phyloP scores from a whole-genome alignment of 2,329 filamentous ascomycete genomes.

The Alternaria ethzedia region DNA sequence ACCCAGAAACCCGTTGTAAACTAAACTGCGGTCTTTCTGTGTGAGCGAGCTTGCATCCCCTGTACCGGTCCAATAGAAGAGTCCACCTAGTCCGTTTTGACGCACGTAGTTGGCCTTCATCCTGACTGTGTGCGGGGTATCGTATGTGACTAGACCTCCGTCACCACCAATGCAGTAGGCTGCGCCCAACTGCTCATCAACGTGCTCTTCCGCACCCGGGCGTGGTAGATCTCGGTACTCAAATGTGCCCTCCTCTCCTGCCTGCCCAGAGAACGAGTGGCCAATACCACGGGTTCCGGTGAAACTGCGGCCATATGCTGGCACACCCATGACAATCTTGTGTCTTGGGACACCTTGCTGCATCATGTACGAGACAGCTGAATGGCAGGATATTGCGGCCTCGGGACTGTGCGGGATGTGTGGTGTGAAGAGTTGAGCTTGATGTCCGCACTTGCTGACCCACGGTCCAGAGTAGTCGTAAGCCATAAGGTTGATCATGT shows the following conservation, averaged over 20 bases:
- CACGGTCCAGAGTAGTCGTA: conserved; percentile 81
- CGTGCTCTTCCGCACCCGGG: conserved; percentile 66
- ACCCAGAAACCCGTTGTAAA: conserved; percentile 65
- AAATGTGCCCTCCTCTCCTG: conserved; percentile 71
- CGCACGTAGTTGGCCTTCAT: conserved; percentile 77
- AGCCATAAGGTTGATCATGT: conserved; percentile 79
- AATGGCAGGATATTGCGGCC: conserved; percentile 65
- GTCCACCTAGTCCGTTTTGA: conserved; percentile 72
- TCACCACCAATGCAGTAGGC: conserved; percentile 76
- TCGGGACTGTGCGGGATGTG: conserved; percentile 61
- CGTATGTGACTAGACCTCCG: conserved; percentile 80
- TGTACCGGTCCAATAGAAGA: conserved; percentile 85
- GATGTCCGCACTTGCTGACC: conserved; percentile 72
- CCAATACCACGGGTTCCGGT: conserved; percentile 69
- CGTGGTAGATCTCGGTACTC: conserved; percentile 75
- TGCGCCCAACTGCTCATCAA: conserved; percentile 71
- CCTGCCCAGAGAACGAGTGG: conserved; percentile 60
- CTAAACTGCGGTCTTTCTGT: conserved; percentile 60
- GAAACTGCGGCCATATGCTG: conserved; percentile 78
- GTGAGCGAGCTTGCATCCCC: conserved; percentile 63
- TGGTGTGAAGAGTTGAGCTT: conserved; percentile 74
- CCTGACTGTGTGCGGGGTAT: conserved; percentile 76
- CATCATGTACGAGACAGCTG: conserved; percentile 70
- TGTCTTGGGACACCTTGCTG: conserved; percentile 69
- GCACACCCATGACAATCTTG: conserved; percentile 78